Evolutionary conservation across 2,329 filamentous ascomycete species (phyloP).

Genomic region (Tolypocladium endophyticum): DNA sequence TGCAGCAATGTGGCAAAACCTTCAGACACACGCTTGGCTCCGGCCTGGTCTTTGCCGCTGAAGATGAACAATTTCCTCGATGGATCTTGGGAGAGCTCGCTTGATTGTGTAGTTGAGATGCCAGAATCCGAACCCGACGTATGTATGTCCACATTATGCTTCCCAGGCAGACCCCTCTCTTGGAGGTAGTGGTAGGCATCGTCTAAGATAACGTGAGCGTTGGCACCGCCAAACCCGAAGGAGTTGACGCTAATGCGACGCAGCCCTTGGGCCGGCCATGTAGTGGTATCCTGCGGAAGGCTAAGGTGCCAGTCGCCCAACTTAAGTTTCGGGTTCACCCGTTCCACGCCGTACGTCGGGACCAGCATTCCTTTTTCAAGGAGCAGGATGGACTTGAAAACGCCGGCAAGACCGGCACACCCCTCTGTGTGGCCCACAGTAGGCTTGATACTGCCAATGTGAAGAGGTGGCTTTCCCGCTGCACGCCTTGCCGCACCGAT

Average conservation of each 20-base stretch:
- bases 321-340: conserved; percentile 24
- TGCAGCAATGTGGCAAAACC: too few relatives aligned
- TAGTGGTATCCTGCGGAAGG: conserved; percentile 16
- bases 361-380: conserved; percentile 28
- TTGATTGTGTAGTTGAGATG: too few relatives aligned
- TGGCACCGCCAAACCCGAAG: conserved; percentile 25
- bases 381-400: conserved; percentile 33
- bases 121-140: too few relatives aligned
- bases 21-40: too few relatives aligned
- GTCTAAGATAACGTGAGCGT: conserved; percentile 15
- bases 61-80: neutral
- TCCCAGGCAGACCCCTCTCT: neutral
- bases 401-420: conserved; percentile 26
- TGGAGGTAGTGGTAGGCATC: neutral
- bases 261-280: conserved; percentile 22
- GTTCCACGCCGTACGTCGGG: conserved; percentile 25
- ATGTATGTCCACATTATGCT: neutral
- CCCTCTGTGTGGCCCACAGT: conserved; percentile 34
- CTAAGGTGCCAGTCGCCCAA: conserved; percentile 14
- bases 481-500: conserved; percentile 10
- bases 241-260: conserved; percentile 18
- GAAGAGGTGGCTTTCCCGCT: conserved; percentile 5
- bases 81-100: too few relatives aligned
- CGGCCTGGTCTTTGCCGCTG: neutral
- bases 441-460: conserved; percentile 21